A percentile compares a stretch with the other conserved stretches of the same genome.
Conservation (phyloP, 1,284 basidiomycete genomes). For the Cutaneotrichosporon sp. region DNA sequence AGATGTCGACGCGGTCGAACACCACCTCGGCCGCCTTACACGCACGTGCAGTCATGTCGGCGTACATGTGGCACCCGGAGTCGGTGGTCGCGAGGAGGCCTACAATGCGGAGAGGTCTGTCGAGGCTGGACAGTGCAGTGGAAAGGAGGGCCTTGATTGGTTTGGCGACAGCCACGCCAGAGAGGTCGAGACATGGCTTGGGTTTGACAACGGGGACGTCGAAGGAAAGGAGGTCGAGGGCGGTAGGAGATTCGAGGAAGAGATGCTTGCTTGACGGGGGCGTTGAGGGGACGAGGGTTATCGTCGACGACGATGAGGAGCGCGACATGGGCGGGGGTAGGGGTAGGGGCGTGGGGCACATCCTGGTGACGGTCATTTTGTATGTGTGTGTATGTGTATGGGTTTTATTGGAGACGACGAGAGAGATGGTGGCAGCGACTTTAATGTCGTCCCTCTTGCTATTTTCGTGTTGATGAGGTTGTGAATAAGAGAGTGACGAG, state of each 20-base stretch:
- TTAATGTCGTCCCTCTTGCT: no score
- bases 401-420: no score
- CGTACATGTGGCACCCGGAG: constrained; percentile 27
- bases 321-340: constrained; percentile 16
- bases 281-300: constrained; percentile 12
- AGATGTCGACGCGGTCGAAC: constrained; percentile 18
- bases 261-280: constrained; percentile 4
- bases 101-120: constrained; percentile 23
- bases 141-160: constrained; percentile 14
- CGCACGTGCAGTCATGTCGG: constrained; percentile 22
- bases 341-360: no score
- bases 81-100: constrained; percentile 29
- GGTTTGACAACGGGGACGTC: not conserved
- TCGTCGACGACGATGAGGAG: constrained; percentile 15
- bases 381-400: no score
- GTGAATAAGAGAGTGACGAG: no score
- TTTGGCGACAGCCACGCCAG: constrained; percentile 5
- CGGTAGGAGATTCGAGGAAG: not conserved
- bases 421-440: no score
- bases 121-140: constrained; percentile 6
- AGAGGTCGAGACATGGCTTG: constrained; percentile 8
- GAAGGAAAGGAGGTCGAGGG: not conserved
- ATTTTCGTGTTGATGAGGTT: no score
- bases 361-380: no score
- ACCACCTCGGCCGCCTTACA: constrained; percentile 15